These are phyloP conservation scores for Arthroderma sp. DNA, from an alignment of 2,329 filamentous ascomycete species.

Conservation along the genomic window DNA sequence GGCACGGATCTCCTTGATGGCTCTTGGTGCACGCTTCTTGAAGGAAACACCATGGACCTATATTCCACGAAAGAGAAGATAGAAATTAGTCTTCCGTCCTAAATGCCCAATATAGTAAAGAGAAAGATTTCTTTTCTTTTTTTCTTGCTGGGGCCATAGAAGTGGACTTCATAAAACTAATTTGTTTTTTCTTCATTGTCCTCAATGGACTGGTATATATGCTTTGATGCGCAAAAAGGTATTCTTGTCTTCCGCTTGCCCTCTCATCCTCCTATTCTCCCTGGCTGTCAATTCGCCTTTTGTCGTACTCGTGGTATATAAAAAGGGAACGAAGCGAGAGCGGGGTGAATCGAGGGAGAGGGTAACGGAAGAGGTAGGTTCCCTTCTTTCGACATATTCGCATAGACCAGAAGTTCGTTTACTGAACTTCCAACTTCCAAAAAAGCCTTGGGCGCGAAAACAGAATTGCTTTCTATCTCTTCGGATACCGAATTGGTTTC, in stretches of 20 bases:
- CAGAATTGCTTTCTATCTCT: too few species aligned
- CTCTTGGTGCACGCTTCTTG: constrained; percentile 98
- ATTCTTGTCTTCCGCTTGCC: not conserved
- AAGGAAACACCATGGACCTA: constrained; percentile 94
- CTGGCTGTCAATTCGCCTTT: too few species aligned
- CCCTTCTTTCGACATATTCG: too few species aligned
- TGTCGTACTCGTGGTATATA: too few species aligned
- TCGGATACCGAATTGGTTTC: too few species aligned
- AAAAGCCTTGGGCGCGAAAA: too few species aligned
- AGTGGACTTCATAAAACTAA: constrained; percentile 62
- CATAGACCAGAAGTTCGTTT: too few species aligned
- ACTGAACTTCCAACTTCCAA: too few species aligned
- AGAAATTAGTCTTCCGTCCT: constrained; percentile 56
- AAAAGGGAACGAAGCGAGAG: too few species aligned
- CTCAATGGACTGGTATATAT: not conserved
- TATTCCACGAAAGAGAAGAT: constrained; percentile 24
- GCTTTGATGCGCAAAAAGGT: not conserved
- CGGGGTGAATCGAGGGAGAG: too few species aligned
- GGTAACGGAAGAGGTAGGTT: too few species aligned
- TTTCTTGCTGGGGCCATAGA: constrained; percentile 31
- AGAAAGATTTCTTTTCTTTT: constrained; percentile 8
- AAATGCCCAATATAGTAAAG: constrained; percentile 23
- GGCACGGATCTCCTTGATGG: constrained; percentile 98
- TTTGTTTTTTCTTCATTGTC: constrained; percentile 13
- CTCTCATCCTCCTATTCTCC: not conserved